Base-by-base conservation (phyloP, 2,329 filamentous ascomycete species). In the Cytospora chrysosperma region DNA sequence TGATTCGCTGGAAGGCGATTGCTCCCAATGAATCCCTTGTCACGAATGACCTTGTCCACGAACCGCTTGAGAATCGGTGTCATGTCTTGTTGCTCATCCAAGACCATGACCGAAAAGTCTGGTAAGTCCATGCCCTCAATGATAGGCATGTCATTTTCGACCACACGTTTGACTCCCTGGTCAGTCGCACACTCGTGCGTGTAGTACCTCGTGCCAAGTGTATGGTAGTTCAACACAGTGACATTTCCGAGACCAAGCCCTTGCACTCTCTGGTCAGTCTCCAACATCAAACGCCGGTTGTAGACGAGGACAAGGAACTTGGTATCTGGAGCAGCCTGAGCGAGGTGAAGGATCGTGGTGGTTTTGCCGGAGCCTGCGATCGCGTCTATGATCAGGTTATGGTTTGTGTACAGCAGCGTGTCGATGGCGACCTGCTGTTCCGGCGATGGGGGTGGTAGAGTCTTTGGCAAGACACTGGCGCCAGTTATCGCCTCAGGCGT, bases 1-100 rank as follows among this genome's bases (percentile, higher is more conserved):
- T 21, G 19, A 27, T 26, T 17, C 4, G 4, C 15, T 9, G 61
- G 51, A 13, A 17, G 17, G 2, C 47, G 56, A 7, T 8, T 27
- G 1, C 13, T 17, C 1, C 34, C 34, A 10, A 27, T 53, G n/a
- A 62, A 62, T 8, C 47, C 30, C 28, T 59, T 65, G n/a, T 65
- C 63, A 17, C 56, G 55, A 13, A 65, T 56, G 6, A 65, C 26
- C n/a, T 65, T 65, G 34, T 65, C 63, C 21, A 65, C 56, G 7
- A 65, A 65, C 8, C 63, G 59, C 24, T 65, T 65, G 21, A 65
- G 15, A 1, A 65, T 65, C 1, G 63, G 63, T 9, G 63, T 65
- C 63, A 65, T 59, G 8, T 65, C 63, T 30, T 65, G 63, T 40
- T 65, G 63, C 55, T 65, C 63, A n/a, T 65, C 63, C 63, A 65